Evolutionary conservation across 108 stramenopile genomes (phyloP), one percentile per base, ranked within the genome.

Genomic region (Asterionellopsis glacialis): DNA sequence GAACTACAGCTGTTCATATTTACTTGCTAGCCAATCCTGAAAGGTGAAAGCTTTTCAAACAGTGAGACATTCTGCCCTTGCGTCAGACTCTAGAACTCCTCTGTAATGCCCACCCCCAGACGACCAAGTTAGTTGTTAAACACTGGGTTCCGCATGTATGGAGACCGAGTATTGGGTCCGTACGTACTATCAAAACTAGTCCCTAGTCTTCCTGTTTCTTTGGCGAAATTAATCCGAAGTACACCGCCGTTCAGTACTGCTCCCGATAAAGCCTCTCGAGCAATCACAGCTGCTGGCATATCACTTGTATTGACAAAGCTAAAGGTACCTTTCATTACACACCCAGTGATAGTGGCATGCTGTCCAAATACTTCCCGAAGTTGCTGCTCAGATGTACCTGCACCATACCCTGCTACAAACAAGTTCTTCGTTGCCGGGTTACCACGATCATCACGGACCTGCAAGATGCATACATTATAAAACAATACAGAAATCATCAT

Each of bases 341-440:
- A 75, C 26, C 84, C 81, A 48, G 83, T 64, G 40, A 93, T 82
- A n/a, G 58, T 66, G 14, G 74, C 74, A 59, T 89, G 65, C 43
- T 74, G 84, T 9, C 62, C 67, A 61, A 93, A 81, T 16, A 82
- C 41, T 23, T 85, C 79, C 26, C 80, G 67, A 12, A 93, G 58
- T 63, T 89, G 73, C 23, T 77, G 70, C 42, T 93, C 91, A 16
- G 80, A 73, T n/a, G 91, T 93, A 1, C 76, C 81, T 18, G 81
- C 79, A 9, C 91, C 91, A 60, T 93, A 93, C 4, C 91, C 91
- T 11, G 91, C 91, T 18, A 93, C 77, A 55, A 93, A 93, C 14
- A 93, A 67, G 66, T 93, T 93, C 62, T 85, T 93, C 0, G 91
- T 93, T 24, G 87, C 87, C 21, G 84, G 77, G 61, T 93, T 93